phyloP scores from a whole-genome alignment of 495 filamentous ascomycete species.

The Hypomontagnella submonticulosa region DNA sequence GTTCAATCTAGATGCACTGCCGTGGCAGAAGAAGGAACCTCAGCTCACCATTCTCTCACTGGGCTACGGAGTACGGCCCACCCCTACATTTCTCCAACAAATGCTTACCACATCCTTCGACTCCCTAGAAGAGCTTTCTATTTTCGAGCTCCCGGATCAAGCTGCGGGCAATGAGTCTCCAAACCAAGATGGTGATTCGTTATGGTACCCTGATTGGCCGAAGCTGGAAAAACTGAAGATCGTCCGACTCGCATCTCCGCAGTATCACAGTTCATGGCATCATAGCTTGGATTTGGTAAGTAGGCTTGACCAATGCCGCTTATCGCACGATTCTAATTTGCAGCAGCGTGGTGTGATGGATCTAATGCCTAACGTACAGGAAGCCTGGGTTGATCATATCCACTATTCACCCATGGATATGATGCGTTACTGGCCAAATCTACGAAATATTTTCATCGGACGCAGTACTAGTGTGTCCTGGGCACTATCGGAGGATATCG shows the following conservation, averaged over 20 bases:
- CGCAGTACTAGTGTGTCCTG: not conserved
- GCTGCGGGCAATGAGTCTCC: not conserved
- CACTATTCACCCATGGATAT: not conserved
- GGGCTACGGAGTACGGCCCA: slow-evolving; percentile 10
- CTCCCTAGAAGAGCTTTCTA: slow-evolving; percentile 39
- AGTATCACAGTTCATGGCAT: not conserved
- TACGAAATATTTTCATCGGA: slow-evolving; percentile 37
- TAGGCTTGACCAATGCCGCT: slow-evolving; percentile 1
- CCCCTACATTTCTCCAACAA: slow-evolving; percentile 5
- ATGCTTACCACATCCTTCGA: slow-evolving; percentile 26
- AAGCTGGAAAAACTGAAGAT: slow-evolving; percentile 34
- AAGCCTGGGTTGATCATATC: slow-evolving; percentile 36
- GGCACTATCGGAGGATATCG: not conserved
- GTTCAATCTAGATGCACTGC: not conserved
- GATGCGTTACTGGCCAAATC: slow-evolving; percentile 20
- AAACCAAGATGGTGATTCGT: not conserved
- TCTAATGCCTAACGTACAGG: slow-evolving; percentile 38
- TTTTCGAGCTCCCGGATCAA: slow-evolving; percentile 24
- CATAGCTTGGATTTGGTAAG: slow-evolving; percentile 5
- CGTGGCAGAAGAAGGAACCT: not conserved
- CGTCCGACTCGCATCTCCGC: slow-evolving; percentile 17
- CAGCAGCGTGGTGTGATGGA: slow-evolving; percentile 18
- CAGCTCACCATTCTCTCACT: slow-evolving; percentile 30
- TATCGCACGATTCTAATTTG: slow-evolving; percentile 21
- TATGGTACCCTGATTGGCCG: slow-evolving; percentile 33